These are phyloP conservation scores for Diospyros kaki DNA, from an alignment of 148 eudicot species.

Conservation along the genomic window DNA sequence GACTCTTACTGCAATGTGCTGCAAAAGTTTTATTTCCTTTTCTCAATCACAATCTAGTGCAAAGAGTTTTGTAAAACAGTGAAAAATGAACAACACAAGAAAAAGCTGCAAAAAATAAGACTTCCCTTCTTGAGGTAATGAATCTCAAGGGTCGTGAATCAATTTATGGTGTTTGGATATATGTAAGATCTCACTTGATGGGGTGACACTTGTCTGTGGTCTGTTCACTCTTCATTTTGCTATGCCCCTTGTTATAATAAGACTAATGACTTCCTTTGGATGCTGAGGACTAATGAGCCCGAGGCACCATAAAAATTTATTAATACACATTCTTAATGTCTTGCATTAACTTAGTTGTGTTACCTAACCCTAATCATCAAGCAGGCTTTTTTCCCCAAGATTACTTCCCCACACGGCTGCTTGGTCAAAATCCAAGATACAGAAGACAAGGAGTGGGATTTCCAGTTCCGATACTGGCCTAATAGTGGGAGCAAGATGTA, in stretches of 20 bases:
- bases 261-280: background rate
- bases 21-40: background rate
- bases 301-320: slow-evolving; percentile 7
- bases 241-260: background rate
- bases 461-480: slow-evolving; percentile 36
- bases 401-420: slow-evolving; percentile 25
- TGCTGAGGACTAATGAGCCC: background rate
- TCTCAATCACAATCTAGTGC: background rate
- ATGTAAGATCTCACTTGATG: background rate
- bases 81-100: background rate
- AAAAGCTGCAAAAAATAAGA: no score
- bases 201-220: background rate
- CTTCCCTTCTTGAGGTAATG: background rate
- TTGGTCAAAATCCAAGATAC: slow-evolving; percentile 31
- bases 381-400: slow-evolving; percentile 39
- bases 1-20: background rate
- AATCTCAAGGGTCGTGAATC: slow-evolving; percentile 2
- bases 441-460: slow-evolving; percentile 38
- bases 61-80: background rate
- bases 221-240: background rate
- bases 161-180: background rate
- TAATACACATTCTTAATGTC: background rate
- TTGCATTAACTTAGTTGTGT: slow-evolving; percentile 6
- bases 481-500: slow-evolving; percentile 32
- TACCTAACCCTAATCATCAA: background rate